phyloP scores from a whole-genome alignment of 2,329 filamentous ascomycete genomes.

The Colletotrichum shisoi region DNA sequence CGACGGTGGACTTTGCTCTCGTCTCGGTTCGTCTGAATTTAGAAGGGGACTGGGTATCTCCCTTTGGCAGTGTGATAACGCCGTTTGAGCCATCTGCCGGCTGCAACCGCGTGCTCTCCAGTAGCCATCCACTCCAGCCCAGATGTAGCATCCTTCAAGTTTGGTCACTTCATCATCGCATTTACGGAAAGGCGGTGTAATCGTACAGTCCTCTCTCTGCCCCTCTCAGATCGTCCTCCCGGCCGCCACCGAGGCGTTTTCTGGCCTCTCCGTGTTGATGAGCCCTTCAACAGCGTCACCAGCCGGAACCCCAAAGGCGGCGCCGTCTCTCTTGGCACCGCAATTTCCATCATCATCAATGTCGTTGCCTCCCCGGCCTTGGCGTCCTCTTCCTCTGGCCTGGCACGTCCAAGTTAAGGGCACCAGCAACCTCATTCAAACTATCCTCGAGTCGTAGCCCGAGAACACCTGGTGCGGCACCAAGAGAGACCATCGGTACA shows the following conservation, averaged over 20 bases:
- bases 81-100: constrained; percentile 21
- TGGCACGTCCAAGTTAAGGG: constrained; percentile 53
- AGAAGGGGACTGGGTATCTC: neutral
- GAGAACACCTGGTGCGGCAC: constrained; percentile 51
- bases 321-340: constrained; percentile 31
- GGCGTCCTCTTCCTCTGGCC: constrained; percentile 55
- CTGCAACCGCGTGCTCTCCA: constrained; percentile 7
- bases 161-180: neutral
- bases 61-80: constrained; percentile 19
- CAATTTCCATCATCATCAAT: constrained; percentile 46
- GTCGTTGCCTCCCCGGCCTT: constrained; percentile 53
- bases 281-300: constrained; percentile 24
- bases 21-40: neutral
- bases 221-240: constrained; percentile 19
- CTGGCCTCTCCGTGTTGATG: constrained; percentile 26
- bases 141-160: neutral
- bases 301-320: constrained; percentile 27
- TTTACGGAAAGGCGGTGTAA: neutral
- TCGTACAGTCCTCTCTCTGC: constrained; percentile 27
- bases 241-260: constrained; percentile 27
- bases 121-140: neutral
- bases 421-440: constrained; percentile 54
- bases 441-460: constrained; percentile 50
- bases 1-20: neutral
- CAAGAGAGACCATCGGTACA: constrained; percentile 49